These are phyloP conservation scores for Galeopsis tetrahit DNA, from an alignment of 257 asterid species.

Conservation along the genomic window DNA sequence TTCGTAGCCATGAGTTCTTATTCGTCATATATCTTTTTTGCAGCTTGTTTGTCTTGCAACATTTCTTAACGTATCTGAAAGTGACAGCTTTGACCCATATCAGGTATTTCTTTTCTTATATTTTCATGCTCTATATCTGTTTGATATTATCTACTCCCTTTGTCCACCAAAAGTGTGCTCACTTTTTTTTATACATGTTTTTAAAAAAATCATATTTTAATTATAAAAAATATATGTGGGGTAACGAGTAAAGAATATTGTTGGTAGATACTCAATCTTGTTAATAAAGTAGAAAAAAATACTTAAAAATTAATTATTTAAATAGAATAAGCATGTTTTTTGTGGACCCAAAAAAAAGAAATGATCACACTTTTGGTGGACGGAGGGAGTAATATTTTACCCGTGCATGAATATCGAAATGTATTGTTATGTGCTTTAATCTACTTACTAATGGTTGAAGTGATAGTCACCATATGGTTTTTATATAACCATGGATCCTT, in stretches of 20 bases:
- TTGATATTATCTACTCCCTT: conserved; percentile 8
- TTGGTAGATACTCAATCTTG: no score
- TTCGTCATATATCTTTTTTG: conserved; percentile 23
- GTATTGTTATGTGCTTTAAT: conserved; percentile 13
- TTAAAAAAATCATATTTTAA: no score
- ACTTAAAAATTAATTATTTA: no score
- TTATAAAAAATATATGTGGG: no score
- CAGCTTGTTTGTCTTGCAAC: conserved; percentile 99
- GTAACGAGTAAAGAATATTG: no score
- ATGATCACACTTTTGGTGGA: no score
- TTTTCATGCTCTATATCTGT: not conserved
- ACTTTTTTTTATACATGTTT: no score
- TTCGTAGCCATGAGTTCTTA: not conserved
- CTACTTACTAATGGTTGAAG: not conserved
- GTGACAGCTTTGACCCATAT: conserved; percentile 89
- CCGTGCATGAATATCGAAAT: not conserved
- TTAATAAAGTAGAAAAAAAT: no score
- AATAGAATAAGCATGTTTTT: no score
- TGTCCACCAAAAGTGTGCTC: no score
- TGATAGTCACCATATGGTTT: conserved; percentile 3
- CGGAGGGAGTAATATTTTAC: no score
- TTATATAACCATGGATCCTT: not conserved
- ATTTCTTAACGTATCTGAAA: conserved; percentile 91
- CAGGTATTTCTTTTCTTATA: conserved; percentile 58
- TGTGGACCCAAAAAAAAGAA: no score